A percentile compares a stretch with the other conserved stretches of the same genome.
These are phyloP conservation scores for Alloascoidea africana DNA, from an alignment of 805 yeast genomes.

Conservation along the genomic window DNA sequence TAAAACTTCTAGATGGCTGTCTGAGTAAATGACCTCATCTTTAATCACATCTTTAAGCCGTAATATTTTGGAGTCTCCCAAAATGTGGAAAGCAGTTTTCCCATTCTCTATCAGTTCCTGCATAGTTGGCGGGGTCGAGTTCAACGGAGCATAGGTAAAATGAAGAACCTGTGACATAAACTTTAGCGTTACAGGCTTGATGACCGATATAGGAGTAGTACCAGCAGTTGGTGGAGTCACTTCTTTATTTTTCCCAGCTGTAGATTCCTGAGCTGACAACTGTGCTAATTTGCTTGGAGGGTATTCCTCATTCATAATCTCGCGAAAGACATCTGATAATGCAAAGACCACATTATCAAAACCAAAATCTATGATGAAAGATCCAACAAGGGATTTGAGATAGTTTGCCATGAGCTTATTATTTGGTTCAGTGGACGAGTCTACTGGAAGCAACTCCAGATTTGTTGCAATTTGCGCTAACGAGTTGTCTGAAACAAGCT, in stretches of 20 bases:
- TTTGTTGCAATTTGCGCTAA: conserved; percentile 18
- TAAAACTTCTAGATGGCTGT: conserved; percentile 30
- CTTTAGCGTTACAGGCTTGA: conserved; percentile 16
- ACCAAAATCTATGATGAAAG: conserved; percentile 54
- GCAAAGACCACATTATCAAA: conserved; percentile 55
- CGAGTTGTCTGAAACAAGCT: conserved; percentile 26
- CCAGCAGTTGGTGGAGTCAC: conserved; percentile 2
- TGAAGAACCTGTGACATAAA: conserved; percentile 24
- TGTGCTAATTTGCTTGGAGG: conserved; percentile 22
- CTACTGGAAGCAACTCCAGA: background rate
- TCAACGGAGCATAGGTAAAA: conserved; percentile 46
- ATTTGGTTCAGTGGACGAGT: background rate
- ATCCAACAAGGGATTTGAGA: background rate
- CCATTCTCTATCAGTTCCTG: conserved; percentile 71
- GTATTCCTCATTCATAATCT: conserved; percentile 41
- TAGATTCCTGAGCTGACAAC: conserved; percentile 5
- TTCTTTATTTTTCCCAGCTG: conserved; percentile 1
- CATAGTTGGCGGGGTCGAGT: conserved; percentile 69
- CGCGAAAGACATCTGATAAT: conserved; percentile 53
- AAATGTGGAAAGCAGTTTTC: conserved; percentile 51
- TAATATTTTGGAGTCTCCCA: conserved; percentile 18
- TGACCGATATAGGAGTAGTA: conserved; percentile 3
- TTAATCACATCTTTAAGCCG: conserved; percentile 20
- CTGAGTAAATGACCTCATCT: conserved; percentile 22
- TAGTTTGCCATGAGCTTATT: background rate